Percentiles rank a stretch among this genome's conserved stretches.
Conservation (phyloP, 805 yeast genomes). For the Candida stauntonica region DNA sequence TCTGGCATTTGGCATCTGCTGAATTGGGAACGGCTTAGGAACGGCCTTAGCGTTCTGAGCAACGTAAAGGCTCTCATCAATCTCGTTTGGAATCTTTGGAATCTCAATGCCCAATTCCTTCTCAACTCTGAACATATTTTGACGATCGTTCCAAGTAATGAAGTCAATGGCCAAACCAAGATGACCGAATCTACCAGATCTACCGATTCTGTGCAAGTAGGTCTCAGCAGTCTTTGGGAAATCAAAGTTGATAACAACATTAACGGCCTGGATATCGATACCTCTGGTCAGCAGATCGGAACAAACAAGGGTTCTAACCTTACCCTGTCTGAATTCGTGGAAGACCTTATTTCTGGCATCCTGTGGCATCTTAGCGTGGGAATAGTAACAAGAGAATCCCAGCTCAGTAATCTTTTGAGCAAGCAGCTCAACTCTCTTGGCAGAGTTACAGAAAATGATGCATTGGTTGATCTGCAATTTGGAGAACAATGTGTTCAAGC, state of each 20-base stretch:
- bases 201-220: conserved; percentile 95
- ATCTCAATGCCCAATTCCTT: conserved; percentile 97
- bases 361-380: conserved; percentile 98
- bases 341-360: conserved; percentile 95
- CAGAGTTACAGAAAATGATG: conserved; percentile 94
- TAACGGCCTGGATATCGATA: conserved; percentile 98
- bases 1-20: conserved; percentile 43
- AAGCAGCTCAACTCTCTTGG: conserved; percentile 90
- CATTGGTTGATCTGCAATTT: conserved; percentile 95
- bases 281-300: conserved; percentile 96
- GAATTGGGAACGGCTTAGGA: conserved; percentile 86
- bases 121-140: conserved; percentile 88
- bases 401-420: conserved; percentile 95
- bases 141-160: conserved; percentile 95
- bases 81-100: conserved; percentile 92
- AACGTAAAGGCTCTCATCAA: conserved; percentile 85
- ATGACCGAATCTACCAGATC: conserved; percentile 98
- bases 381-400: conserved; percentile 94
- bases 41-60: conserved; percentile 69
- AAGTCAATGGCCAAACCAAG: conserved; percentile 95
- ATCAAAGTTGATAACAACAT: conserved; percentile 95
- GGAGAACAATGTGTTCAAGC: conserved; percentile 90
- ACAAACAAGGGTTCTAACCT: conserved; percentile 94
- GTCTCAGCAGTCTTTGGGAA: conserved; percentile 98
- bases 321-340: conserved; percentile 98